Evolutionary conservation across 2,329 filamentous ascomycete genomes (phyloP).

Genomic region (Trichoderma sp.): DNA sequence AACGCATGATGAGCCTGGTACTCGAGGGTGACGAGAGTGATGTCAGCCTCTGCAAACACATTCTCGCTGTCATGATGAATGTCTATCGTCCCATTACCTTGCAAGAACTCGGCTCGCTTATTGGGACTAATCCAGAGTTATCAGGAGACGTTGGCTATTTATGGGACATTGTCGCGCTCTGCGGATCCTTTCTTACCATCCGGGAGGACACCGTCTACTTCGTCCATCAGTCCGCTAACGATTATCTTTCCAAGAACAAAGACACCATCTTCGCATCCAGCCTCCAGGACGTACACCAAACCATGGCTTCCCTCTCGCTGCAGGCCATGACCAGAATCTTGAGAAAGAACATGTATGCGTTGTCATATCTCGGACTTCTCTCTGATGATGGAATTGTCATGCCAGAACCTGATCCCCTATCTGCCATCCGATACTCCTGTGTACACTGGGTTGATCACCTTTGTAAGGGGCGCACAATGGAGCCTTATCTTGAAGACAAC

Average conservation of each 20-base stretch:
- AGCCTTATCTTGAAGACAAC: background rate
- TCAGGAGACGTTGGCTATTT: conserved; percentile 30
- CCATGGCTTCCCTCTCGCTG: conserved; percentile 14
- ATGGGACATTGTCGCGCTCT: conserved; percentile 38
- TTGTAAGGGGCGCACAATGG: background rate
- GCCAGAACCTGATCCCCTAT: conserved; percentile 30
- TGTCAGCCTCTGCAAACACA: conserved; percentile 37
- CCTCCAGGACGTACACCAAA: background rate
- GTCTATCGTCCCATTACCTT: conserved; percentile 44
- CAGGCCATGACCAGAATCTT: conserved; percentile 28
- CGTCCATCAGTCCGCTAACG: conserved; percentile 50
- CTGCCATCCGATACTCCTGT: conserved; percentile 31
- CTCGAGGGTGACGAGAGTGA: conserved; percentile 31
- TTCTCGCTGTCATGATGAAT: conserved; percentile 40
- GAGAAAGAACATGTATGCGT: conserved; percentile 34
- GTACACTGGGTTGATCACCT: conserved; percentile 34
- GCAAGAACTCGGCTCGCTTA: conserved; percentile 33
- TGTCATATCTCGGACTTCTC: conserved; percentile 29
- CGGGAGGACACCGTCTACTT: conserved; percentile 40
- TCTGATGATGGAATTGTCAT: conserved; percentile 6
- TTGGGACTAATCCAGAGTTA: background rate
- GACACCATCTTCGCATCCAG: conserved; percentile 31
- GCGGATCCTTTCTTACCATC: conserved; percentile 46
- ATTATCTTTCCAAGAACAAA: conserved; percentile 40
- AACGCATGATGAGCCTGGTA: conserved; percentile 44